phyloP scores from a whole-genome alignment of 805 yeast species.

The Myxozyma mucilagina region DNA sequence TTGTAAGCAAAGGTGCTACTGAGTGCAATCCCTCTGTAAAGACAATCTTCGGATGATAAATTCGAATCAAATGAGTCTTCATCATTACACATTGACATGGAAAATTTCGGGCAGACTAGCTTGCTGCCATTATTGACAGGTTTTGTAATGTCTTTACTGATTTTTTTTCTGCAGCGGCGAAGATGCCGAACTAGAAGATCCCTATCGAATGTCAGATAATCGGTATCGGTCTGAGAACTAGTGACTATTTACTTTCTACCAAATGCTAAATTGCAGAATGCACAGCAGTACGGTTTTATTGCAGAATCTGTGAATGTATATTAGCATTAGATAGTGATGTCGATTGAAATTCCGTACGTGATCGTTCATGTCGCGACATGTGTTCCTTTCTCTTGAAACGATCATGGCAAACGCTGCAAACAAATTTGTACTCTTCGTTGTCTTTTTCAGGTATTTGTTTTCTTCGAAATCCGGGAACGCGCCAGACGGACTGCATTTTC shows the following conservation, averaged over 20 bases:
- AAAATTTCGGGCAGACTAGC: background rate
- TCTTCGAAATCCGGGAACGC: background rate
- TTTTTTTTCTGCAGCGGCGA: background rate
- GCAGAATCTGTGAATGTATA: background rate
- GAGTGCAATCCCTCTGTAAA: too few species aligned
- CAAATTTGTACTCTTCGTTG: background rate
- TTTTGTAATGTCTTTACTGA: too few species aligned
- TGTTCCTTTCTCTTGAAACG: conserved; percentile 3
- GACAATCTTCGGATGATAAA: background rate
- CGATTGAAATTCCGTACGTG: background rate
- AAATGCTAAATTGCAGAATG: background rate
- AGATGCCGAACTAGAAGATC: background rate
- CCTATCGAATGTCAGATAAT: background rate
- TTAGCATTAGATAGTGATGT: background rate
- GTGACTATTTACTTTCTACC: background rate
- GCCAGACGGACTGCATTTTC: conserved; percentile 1
- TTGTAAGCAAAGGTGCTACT: background rate
- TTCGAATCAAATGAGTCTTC: background rate
- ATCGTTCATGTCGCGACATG: background rate
- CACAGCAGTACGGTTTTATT: background rate
- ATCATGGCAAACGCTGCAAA: background rate
- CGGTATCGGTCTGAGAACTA: background rate
- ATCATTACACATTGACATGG: background rate
- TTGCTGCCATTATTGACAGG: background rate
- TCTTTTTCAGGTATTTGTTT: background rate